Base-by-base conservation (phyloP, 371 early-diverging fungal genomes). In the Zopfochytrium polystomum region DNA sequence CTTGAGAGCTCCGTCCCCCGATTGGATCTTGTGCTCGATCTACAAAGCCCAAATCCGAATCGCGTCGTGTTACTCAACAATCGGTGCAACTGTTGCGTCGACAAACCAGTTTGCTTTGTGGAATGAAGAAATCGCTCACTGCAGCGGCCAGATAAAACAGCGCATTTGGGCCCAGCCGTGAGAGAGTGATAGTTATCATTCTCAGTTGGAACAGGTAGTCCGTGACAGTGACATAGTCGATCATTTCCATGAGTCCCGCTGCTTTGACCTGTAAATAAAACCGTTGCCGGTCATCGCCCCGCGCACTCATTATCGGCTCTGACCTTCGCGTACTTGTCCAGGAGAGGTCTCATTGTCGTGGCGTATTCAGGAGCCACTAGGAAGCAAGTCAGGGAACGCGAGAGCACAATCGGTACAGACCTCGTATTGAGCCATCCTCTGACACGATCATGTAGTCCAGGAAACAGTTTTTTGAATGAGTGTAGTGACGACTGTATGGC, bases 91-190 rank as follows among this genome's bases (percentile, higher is more conserved):
- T n/a, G n/a, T n/a, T n/a, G n/a, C n/a, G n/a, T n/a, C n/a, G n/a
- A n/a, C n/a, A n/a, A n/a, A n/a, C 90, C 96, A 96, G 90, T 65
- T 87, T 88, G 53, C 82, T 74, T 3, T 83, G 78, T 0, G 96
- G 97, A 65, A 98, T 93, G 70, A 90, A 97, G 68, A 96, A 98
- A 67, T 98, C 99, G 63, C 90, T 89, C 54, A 98, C 99, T 13
- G 99, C 99, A 2, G 99, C 97, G 0, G 99, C 99, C 34, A 98
- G 81, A 65, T 96, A 98, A 71, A 88, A 92, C 90, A 98, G 86
- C 32, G 89, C 91, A 3, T 79, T 76, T 3, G 82, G 68, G 11
- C 85, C 78, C 56, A 92, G 62, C 25, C 76, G 74, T 3, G 85
- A 80, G 66, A 95, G 72, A 20, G 85, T 77, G 48, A 78, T 74